These are phyloP conservation scores for Sextonia rubra DNA, from an alignment of 164 flowering plant species.

Conservation along the genomic window DNA sequence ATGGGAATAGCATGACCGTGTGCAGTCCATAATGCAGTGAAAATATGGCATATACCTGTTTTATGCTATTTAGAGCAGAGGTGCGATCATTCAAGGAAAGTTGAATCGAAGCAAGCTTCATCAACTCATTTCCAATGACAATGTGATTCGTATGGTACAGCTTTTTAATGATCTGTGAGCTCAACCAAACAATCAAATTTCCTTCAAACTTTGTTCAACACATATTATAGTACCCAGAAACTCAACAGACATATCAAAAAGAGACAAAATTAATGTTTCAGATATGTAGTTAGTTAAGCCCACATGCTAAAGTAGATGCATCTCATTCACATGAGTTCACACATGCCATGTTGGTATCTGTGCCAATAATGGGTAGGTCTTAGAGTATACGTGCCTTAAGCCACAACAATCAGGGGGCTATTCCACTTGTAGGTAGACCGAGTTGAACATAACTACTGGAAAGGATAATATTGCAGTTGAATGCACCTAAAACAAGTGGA, in stretches of 20 bases:
- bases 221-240: not conserved
- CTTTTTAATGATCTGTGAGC: conserved; percentile 64
- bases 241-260: not conserved
- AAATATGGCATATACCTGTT: conserved; percentile 40
- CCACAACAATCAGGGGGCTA: not conserved
- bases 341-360: not conserved
- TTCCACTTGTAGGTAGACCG: not conserved
- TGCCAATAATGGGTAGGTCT: not conserved
- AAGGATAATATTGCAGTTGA: not conserved
- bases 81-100: conserved; percentile 33
- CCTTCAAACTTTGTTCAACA: not conserved
- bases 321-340: not conserved
- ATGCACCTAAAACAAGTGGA: not conserved
- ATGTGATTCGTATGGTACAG: conserved; percentile 66
- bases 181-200: conserved; percentile 1
- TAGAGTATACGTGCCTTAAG: not conserved
- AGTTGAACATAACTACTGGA: not conserved
- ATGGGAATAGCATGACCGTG: conserved; percentile 43
- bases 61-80: conserved; percentile 32
- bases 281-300: not conserved
- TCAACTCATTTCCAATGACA: conserved; percentile 72
- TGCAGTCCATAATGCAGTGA: conserved; percentile 61
- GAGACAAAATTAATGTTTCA: not conserved
- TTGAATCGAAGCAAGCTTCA: conserved; percentile 68
- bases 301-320: not conserved